phyloP scores from a whole-genome alignment of 495 filamentous ascomycete species.

The Cenococcum geophilum region DNA sequence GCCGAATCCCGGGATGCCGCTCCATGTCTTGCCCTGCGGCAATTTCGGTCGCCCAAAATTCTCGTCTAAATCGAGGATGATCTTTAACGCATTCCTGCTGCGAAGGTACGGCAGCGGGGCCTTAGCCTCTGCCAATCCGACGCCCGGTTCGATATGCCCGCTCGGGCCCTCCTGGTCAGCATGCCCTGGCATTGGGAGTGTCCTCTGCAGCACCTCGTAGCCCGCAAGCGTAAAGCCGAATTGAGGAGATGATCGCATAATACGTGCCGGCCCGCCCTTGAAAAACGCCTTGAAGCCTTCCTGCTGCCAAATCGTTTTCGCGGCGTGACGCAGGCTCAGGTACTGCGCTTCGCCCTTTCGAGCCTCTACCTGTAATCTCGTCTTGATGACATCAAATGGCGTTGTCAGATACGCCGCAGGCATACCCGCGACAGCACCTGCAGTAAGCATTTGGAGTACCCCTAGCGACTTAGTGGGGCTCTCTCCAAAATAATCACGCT shows the following conservation, averaged over 20 bases:
- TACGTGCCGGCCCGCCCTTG: conserved; percentile 94
- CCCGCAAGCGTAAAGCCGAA: conserved; percentile 96
- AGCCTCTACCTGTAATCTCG: conserved; percentile 91
- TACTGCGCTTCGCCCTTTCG: conserved; percentile 88
- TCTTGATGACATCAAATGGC: conserved; percentile 98
- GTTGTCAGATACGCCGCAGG: conserved; percentile 96
- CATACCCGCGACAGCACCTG: conserved; percentile 97
- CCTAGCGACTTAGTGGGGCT: conserved; percentile 83
- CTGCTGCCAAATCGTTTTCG: conserved; percentile 72
- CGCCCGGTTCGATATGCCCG: conserved; percentile 48
- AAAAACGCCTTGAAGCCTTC: conserved; percentile 96
- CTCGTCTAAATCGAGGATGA: conserved; percentile 89
- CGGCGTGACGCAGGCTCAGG: conserved; percentile 80
- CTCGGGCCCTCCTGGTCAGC: conserved; percentile 42
- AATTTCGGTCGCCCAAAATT: conserved; percentile 69
- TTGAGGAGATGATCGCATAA: conserved; percentile 88
- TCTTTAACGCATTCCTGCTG: conserved; percentile 90
- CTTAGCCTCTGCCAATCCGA: conserved; percentile 53
- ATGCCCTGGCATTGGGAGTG: conserved; percentile 72
- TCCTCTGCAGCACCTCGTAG: conserved; percentile 83
- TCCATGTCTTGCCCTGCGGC: conserved; percentile 37
- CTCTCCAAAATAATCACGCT: conserved; percentile 90
- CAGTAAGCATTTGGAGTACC: conserved; percentile 83
- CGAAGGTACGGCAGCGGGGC: conserved; percentile 74
- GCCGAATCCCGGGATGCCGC: conserved; percentile 30